These are phyloP conservation scores for Luffa acutangula DNA, from an alignment of 306 rosid genomes.

Conservation along the genomic window DNA sequence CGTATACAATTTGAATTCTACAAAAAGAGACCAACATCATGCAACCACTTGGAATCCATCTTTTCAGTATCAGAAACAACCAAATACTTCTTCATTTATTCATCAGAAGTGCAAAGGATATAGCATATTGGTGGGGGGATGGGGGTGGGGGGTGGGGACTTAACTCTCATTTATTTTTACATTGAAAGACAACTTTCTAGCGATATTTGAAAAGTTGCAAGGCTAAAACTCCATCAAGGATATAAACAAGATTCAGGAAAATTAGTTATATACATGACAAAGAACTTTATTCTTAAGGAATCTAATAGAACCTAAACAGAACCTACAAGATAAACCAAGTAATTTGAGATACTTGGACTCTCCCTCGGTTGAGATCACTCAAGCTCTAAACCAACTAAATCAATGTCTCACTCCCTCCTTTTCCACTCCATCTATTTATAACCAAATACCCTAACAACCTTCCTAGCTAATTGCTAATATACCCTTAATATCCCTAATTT, in stretches of 20 bases:
- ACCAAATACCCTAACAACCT: too few species aligned
- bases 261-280: background rate
- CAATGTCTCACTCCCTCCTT: too few species aligned
- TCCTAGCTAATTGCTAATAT: too few species aligned
- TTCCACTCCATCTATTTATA: too few species aligned
- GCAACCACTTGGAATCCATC: background rate
- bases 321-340: too few species aligned
- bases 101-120: background rate
- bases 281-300: background rate
- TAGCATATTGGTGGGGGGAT: too few species aligned
- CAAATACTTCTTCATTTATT: background rate
- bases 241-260: background rate
- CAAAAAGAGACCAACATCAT: background rate
- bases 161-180: background rate
- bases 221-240: background rate
- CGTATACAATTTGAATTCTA: background rate
- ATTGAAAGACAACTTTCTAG: background rate
- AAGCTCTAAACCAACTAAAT: too few species aligned
- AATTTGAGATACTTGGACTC: too few species aligned
- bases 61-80: background rate
- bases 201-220: background rate
- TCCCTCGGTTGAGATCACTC: too few species aligned
- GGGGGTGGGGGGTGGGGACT: background rate
- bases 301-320: background rate
- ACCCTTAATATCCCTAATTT: too few species aligned